These are phyloP conservation scores for Jatropha podagrica DNA, from an alignment of 441 rosid genomes.

Conservation along the genomic window DNA sequence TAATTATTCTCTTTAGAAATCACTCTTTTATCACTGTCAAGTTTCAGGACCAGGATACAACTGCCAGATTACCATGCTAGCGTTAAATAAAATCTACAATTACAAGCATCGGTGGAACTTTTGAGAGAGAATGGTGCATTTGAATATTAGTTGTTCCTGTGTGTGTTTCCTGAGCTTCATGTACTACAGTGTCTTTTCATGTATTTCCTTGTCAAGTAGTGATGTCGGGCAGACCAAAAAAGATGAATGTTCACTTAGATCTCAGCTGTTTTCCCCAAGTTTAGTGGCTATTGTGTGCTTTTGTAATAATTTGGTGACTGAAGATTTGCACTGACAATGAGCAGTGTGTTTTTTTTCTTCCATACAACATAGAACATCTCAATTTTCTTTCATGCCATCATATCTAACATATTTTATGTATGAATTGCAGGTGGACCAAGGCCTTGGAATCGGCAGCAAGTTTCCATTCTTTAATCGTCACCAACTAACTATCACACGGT, in stretches of 20 bases:
- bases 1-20: not conserved
- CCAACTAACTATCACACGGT: slow-evolving; percentile 74
- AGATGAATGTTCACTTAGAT: not conserved
- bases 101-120: not conserved
- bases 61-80: not conserved
- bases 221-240: not conserved
- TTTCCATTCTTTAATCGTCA: slow-evolving; percentile 96
- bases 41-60: not conserved
- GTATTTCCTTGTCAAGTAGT: not conserved
- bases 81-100: not conserved
- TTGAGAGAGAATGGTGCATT: not conserved
- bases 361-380: not conserved
- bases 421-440: slow-evolving; percentile 83
- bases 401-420: slow-evolving; percentile 13
- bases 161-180: not conserved
- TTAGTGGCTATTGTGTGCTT: not conserved
- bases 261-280: not conserved
- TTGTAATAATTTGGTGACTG: not conserved
- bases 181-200: not conserved
- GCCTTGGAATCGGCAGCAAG: slow-evolving; percentile 92
- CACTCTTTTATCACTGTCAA: not conserved
- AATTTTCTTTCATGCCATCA: not conserved
- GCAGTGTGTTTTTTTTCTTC: not conserved
- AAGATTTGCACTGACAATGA: not conserved
- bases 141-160: not conserved